phyloP scores from a whole-genome alignment of 495 filamentous ascomycete species.

The Aspergillus nidulans region DNA sequence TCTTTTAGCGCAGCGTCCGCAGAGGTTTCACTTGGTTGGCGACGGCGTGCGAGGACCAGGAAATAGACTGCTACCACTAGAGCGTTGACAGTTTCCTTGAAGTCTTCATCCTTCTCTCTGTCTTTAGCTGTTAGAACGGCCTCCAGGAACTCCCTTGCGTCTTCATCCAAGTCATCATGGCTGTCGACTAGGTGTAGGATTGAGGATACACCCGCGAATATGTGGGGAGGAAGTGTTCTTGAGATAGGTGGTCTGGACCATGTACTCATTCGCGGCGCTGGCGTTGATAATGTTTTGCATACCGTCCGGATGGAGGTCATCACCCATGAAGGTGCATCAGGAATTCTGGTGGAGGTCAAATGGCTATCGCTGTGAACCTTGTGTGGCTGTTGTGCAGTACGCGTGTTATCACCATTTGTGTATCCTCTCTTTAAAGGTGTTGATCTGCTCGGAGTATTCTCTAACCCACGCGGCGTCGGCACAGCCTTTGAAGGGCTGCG shows the following conservation, averaged over 20 bases:
- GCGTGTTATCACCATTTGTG: constrained; percentile 20
- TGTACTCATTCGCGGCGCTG: constrained; percentile 42
- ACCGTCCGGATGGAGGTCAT: constrained; percentile 62
- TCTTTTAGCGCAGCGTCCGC: constrained; percentile 20
- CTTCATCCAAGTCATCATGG: constrained; percentile 35
- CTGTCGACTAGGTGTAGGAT: constrained; percentile 43
- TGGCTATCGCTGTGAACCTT: constrained; percentile 19
- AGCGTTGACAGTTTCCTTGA: constrained; percentile 38
- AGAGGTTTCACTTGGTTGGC: constrained; percentile 24
- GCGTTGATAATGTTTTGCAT: constrained; percentile 57
- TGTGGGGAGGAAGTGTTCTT: constrained; percentile 53
- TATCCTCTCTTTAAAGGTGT: constrained; percentile 36
- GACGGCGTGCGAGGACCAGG: constrained; percentile 47
- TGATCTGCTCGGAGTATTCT: constrained; percentile 41
- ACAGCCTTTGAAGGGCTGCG: constrained; percentile 27
- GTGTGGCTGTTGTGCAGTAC: constrained; percentile 19
- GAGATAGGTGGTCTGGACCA: constrained; percentile 45
- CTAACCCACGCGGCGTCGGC: constrained; percentile 31
- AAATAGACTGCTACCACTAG: constrained; percentile 66
- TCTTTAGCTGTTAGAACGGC: constrained; percentile 29
- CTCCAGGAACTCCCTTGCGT: constrained; percentile 34
- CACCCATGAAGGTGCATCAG: constrained; percentile 59
- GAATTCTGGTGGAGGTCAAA: constrained; percentile 28
- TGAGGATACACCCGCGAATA: constrained; percentile 59
- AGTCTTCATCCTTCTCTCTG: constrained; percentile 33